A percentile compares a stretch with the other conserved stretches of the same genome.
Evolutionary conservation across 768 basidiomycete genomes (phyloP).

Genomic region (Hygrocybe punicea): DNA sequence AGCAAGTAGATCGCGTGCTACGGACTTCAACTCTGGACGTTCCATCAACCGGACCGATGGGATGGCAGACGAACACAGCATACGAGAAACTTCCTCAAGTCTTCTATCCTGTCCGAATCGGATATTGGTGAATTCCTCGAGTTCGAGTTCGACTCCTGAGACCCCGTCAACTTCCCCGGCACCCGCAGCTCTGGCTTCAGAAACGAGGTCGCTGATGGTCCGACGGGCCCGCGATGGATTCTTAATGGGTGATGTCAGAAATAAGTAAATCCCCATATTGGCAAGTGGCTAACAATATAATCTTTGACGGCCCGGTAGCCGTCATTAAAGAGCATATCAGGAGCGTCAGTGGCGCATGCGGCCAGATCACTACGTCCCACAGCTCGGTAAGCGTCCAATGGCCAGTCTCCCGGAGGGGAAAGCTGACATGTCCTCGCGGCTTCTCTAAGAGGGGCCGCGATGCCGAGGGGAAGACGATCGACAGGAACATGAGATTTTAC

Average conservation of each 20-base stretch:
- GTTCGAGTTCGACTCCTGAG: slow-evolving; percentile 69
- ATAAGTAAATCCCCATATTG: neutral
- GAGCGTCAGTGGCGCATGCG: slow-evolving; percentile 49
- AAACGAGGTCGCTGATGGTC: slow-evolving; percentile 51
- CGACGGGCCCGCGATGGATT: slow-evolving; percentile 47
- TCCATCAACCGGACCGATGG: slow-evolving; percentile 63
- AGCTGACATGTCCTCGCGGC: slow-evolving; percentile 81
- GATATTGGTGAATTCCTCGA: slow-evolving; percentile 73
- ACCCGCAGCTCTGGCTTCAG: slow-evolving; percentile 48
- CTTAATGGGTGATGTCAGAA: slow-evolving; percentile 32
- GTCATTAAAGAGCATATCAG: slow-evolving; percentile 45
- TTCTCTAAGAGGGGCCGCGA: slow-evolving; percentile 78
- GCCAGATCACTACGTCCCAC: slow-evolving; percentile 76
- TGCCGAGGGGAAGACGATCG: slow-evolving; percentile 59
- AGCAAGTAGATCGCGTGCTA: slow-evolving; percentile 12
- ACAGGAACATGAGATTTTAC: slow-evolving; percentile 50
- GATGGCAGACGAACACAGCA: slow-evolving; percentile 78
- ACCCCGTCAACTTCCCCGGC: slow-evolving; percentile 54
- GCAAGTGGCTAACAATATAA: slow-evolving; percentile 45
- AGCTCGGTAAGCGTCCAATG: slow-evolving; percentile 59
- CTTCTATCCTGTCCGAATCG: slow-evolving; percentile 89
- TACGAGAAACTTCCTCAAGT: slow-evolving; percentile 85
- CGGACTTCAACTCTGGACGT: slow-evolving; percentile 67
- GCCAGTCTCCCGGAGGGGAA: slow-evolving; percentile 73
- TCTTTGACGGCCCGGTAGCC: slow-evolving; percentile 59